These are phyloP conservation scores for Sedum album DNA, from an alignment of 164 flowering plant genomes.

Conservation along the genomic window DNA sequence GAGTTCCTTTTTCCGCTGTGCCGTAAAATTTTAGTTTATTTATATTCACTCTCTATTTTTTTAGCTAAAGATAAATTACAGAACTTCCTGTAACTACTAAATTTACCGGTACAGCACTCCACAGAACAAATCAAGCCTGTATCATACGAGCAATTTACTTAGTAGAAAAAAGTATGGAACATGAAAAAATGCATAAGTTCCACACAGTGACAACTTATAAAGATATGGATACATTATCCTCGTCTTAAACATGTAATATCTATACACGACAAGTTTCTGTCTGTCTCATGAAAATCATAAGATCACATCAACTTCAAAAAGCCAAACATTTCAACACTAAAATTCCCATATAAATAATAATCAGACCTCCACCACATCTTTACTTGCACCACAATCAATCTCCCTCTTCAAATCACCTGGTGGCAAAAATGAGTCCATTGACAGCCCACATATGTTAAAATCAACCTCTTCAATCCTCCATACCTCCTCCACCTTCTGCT, in stretches of 20 bases:
- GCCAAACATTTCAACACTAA: neutral
- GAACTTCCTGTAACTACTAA: no score
- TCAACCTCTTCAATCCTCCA: constrained; percentile 69
- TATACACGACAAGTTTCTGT: neutral
- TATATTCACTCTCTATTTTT: no score
- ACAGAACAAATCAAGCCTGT: no score
- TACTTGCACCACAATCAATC: constrained; percentile 5
- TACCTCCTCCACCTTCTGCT: constrained; percentile 61
- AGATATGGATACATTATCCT: no score
- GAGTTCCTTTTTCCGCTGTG: no score
- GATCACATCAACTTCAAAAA: neutral
- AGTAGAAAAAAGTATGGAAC: no score
- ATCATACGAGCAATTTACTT: no score
- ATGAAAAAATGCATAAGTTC: no score
- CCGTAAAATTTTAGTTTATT: no score
- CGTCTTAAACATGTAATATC: neutral
- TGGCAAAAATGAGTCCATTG: constrained; percentile 60
- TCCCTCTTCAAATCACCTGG: constrained; percentile 51
- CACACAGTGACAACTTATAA: no score
- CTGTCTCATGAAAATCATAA: neutral
- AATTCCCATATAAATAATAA: neutral
- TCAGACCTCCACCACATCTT: constrained; percentile 4
- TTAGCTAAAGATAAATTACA: no score
- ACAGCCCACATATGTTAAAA: constrained; percentile 60
- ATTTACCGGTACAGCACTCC: no score